Base-by-base conservation (phyloP, 1,139 yeast species). In the Lodderomyces orthopsilosis region DNA sequence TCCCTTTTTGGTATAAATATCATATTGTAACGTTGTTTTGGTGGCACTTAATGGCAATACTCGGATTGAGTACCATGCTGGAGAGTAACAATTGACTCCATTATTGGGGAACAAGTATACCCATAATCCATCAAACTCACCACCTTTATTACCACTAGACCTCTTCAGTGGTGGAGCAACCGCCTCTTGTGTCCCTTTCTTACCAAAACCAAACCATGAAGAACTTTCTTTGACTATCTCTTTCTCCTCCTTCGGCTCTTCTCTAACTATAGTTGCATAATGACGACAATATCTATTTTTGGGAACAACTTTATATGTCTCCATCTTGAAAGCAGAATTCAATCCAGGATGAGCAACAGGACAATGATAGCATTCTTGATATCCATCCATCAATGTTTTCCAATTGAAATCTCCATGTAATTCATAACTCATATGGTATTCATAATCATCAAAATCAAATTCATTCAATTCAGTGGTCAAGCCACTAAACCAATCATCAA, bases 321-420 rank as follows among this genome's bases (percentile, higher is more conserved):
- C 81, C 82, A 79, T 79, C 51, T 66, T 72, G 62, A 79, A 79
- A 9, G 84, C 83, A 30, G 74, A 58, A 43, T 71, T 69, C 47
- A 79, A 65, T 7, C 83, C 83, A 2, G 83, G 84, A 52, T 79
- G 85, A 1, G 83, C 83, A 17, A 83, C 79, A 32, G 84, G 84
- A 58, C 85, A 79, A 56, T 79, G 85, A 61, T 79, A 79, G 51
- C 85, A 79, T 59, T 79, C 85, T 61, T 79, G 83, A 60, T 79
- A 79, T 2, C 85, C 85, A 54, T 79, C 85, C 83, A 79, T 78
- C 49, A 79, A 67, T 2, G 85, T 79, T 55, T 79, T 79, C 85
- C 85, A 79, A 61, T 79, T 79, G 62, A 79, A 79, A 52, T 75
- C 65, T 42, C 84, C 85, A 51, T 78, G 82, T 40, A 79, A 66